These are phyloP conservation scores for Podochytrium sp. DNA, from an alignment of 192 early-diverging fungal genomes.

Conservation along the genomic window DNA sequence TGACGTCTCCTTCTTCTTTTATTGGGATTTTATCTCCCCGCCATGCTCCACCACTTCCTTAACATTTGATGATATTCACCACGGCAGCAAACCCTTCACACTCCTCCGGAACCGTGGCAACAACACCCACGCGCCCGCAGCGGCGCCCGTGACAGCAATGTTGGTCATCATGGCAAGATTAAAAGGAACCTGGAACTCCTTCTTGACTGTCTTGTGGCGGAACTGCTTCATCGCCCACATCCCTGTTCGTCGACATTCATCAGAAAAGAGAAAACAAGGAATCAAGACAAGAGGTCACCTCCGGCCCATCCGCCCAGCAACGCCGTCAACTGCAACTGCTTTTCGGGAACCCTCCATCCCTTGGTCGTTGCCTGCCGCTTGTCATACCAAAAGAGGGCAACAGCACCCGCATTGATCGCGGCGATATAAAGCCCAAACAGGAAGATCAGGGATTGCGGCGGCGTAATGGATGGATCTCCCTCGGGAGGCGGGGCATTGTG, in stretches of 20 bases:
- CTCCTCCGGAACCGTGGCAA: slow-evolving; percentile 10
- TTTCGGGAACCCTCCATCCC: slow-evolving; percentile 58
- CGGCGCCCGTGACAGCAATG: slow-evolving; percentile 1
- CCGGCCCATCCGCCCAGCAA: slow-evolving; percentile 58
- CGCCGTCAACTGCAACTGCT: slow-evolving; percentile 52
- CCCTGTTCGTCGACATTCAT: slow-evolving; percentile 5
- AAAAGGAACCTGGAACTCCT: slow-evolving; percentile 51
- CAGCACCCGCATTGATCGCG: slow-evolving; percentile 44
- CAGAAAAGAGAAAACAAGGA: not conserved
- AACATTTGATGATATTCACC: no score
- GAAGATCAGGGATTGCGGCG: slow-evolving; percentile 29
- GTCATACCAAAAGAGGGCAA: slow-evolving; percentile 58
- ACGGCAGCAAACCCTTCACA: not conserved
- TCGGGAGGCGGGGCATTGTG: not conserved
- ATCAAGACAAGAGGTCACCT: slow-evolving; percentile 22
- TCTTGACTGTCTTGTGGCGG: slow-evolving; percentile 59
- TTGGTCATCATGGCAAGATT: slow-evolving; percentile 25
- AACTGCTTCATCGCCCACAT: slow-evolving; percentile 57
- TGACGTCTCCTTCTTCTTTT: no score
- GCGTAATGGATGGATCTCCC: not conserved
- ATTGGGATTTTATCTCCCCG: no score
- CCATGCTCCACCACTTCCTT: no score
- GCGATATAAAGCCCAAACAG: slow-evolving; percentile 40
- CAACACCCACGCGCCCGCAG: slow-evolving; percentile 9
- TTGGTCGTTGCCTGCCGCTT: slow-evolving; percentile 51